Base-by-base conservation (phyloP, 1,139 yeast species). In the Geotrichum bryndzae region DNA sequence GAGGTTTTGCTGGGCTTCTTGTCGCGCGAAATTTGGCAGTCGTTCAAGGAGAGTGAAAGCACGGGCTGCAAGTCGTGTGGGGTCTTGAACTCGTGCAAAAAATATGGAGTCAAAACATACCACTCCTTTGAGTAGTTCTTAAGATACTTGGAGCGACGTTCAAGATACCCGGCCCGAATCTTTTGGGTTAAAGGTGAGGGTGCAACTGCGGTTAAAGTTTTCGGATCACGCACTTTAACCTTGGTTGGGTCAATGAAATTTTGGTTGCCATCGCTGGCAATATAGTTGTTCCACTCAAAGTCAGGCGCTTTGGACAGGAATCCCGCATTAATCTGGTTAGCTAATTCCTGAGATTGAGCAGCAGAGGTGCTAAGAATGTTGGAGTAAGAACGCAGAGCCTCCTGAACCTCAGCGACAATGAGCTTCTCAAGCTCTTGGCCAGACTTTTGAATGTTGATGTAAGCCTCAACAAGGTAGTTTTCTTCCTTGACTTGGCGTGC, bases 371-470 rank as follows among this genome's bases (percentile, higher is more conserved):
- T 75, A 61, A 59, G 56, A 11, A 59, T 56, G 2, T 38, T 59
- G 13, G 57, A 54, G 23, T 59, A 62, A n/a, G 58, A 59, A 18
- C 61, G 57, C 31, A 91, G 74, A 51, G 94, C 90, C 68, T 84
- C 85, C 76, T 92, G 98, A 60, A 94, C 79, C 72, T 92, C 97
- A 72, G 85, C 80, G 53, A 88, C 90, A 31, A 94, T 95, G 64
- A 90, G 94, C 67, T 87, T 85, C 74, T 92, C 98, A 67, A 94
- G 81, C 71, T 90, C 95, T 63, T 87, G 85, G 57, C 96, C 97
- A 1, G 96, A 88, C 51, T 84, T 83, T 76, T 94, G 97, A 67
- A 92, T 79, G 74, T 94, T 92, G 66, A 86, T 81, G 72, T 84
- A 92, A 0, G 97, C 97, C 71, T 91, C 96, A 69, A 90, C 88